These are phyloP conservation scores for Geranium incanum DNA, from an alignment of 441 rosid genomes.

Conservation along the genomic window DNA sequence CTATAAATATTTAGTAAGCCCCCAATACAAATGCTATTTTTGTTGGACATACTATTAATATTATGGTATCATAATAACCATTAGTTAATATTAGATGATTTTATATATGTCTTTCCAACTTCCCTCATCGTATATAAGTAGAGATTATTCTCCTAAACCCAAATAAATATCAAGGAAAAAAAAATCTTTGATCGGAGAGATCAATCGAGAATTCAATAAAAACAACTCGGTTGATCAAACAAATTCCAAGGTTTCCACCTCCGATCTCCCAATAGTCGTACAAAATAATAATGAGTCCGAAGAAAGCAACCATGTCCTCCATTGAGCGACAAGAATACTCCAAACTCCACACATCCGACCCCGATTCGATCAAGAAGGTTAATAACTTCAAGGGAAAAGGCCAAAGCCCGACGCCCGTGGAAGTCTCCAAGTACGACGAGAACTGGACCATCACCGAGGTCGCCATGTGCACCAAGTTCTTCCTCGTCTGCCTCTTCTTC, in stretches of 20 bases:
- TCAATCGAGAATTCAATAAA: conserved; percentile 6
- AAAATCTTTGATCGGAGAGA: background rate
- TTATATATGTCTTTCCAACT: background rate
- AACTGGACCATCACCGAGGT: conserved; percentile 1
- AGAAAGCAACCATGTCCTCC: background rate
- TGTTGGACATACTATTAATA: background rate
- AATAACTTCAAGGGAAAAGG: background rate
- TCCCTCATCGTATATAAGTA: background rate
- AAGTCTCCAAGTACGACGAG: background rate
- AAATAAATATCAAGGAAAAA: background rate
- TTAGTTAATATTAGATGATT: background rate
- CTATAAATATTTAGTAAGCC: background rate
- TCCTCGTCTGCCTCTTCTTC: background rate
- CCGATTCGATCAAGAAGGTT: background rate
- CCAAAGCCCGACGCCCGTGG: background rate
- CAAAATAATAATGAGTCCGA: background rate
- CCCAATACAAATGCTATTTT: background rate
- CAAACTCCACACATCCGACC: background rate
- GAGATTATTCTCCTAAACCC: background rate
- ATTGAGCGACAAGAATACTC: background rate
- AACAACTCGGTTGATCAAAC: conserved; percentile 8
- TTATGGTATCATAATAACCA: background rate
- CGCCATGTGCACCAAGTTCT: background rate
- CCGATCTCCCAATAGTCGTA: background rate
- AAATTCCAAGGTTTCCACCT: background rate